Evolutionary conservation across 2,329 filamentous ascomycete species (phyloP).

Genomic region (Penicillium decumbens): DNA sequence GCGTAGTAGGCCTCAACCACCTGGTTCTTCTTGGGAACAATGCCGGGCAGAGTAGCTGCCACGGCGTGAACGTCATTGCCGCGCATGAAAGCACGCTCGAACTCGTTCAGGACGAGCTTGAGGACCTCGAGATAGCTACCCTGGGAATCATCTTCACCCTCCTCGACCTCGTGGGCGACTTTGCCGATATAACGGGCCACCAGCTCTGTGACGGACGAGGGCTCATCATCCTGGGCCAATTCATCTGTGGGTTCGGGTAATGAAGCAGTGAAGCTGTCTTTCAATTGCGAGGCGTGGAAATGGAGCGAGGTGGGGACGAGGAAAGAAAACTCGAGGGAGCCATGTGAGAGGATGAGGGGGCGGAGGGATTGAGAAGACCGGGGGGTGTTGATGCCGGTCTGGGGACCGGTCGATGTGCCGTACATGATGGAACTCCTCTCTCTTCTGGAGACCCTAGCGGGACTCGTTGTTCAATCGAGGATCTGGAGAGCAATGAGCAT

Average conservation of each 20-base stretch:
- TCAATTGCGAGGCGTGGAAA: constrained; percentile 91
- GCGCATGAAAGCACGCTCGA: constrained; percentile 87
- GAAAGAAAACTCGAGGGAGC: constrained; percentile 92
- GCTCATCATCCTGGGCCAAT: constrained; percentile 95
- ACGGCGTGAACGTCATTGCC: constrained; percentile 96
- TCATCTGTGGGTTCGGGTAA: constrained; percentile 92
- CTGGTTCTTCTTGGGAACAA: constrained; percentile 84
- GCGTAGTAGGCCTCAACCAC: constrained; percentile 90
- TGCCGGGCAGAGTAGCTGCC: constrained; percentile 79
- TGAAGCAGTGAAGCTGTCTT: constrained; percentile 79
- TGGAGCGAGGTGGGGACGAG: constrained; percentile 92
- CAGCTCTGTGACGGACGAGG: constrained; percentile 89
- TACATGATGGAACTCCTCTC: constrained; percentile 61
- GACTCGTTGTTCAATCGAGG: constrained; percentile 12
- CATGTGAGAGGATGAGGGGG: constrained; percentile 84
- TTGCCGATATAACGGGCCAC: constrained; percentile 92
- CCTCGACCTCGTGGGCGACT: constrained; percentile 80
- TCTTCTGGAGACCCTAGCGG: constrained; percentile 12
- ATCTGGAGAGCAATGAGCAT: constrained; percentile 2
- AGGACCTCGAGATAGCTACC: constrained; percentile 90
- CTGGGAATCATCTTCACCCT: constrained; percentile 82
- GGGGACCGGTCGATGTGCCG: constrained; percentile 72
- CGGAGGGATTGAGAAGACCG: constrained; percentile 89
- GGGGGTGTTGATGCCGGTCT: constrained; percentile 95
- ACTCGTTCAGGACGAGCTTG: constrained; percentile 89